These are phyloP conservation scores for Paraphoma chrysanthemicola DNA, from an alignment of 2,329 filamentous ascomycete species.

Conservation along the genomic window DNA sequence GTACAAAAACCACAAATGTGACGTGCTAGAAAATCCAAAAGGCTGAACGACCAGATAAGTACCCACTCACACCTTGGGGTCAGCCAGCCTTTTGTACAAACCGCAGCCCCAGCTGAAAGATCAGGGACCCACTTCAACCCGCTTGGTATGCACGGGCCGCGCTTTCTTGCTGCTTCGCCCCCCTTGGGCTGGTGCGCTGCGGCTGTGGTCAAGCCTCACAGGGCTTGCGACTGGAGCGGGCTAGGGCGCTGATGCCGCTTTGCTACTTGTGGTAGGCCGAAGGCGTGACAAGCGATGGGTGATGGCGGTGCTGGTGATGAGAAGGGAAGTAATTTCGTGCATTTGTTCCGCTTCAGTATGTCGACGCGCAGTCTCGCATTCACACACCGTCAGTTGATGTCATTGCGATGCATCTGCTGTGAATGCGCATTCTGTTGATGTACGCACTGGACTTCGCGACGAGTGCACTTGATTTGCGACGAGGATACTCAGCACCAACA, in stretches of 20 bases:
- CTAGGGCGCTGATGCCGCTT: not conserved
- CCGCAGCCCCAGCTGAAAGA: slow-evolving; percentile 4
- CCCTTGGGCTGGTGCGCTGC: not conserved
- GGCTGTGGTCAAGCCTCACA: slow-evolving; percentile 6
- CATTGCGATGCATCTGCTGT: not conserved
- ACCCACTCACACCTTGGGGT: not conserved
- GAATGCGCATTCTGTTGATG: not conserved
- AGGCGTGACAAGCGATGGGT: not conserved
- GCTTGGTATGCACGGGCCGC: slow-evolving; percentile 1
- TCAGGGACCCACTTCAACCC: slow-evolving; percentile 5
- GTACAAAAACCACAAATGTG: not conserved
- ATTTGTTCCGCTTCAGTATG: not conserved
- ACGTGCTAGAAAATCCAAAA: not conserved
- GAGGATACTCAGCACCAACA: not conserved
- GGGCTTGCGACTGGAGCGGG: not conserved
- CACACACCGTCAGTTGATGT: not conserved
- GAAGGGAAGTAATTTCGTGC: not conserved
- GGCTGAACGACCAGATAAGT: not conserved
- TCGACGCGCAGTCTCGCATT: not conserved
- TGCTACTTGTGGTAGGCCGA: slow-evolving; percentile 2
- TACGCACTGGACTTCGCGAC: not conserved
- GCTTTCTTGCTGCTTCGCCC: slow-evolving; percentile 1
- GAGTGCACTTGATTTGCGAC: not conserved
- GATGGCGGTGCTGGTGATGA: slow-evolving; percentile 1
- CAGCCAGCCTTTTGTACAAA: slow-evolving; percentile 9